Evolutionary conservation across 768 basidiomycete genomes (phyloP).

Genomic region (Boletus reticulatus): DNA sequence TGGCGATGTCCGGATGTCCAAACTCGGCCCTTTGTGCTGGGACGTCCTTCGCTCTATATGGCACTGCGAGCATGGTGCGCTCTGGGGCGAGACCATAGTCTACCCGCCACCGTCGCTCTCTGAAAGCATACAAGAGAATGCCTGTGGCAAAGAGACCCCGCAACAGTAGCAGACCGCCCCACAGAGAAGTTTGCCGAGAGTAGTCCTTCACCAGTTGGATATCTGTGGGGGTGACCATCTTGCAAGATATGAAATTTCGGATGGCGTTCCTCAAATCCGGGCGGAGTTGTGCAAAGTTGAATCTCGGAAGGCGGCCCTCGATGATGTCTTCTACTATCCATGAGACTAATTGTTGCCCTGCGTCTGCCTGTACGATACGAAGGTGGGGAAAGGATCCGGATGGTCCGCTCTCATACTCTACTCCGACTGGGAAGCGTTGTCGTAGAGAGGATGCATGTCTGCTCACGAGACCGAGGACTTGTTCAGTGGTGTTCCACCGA

Average conservation of each 20-base stretch:
- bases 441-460: slow-evolving; percentile 12
- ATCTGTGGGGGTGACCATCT: neutral
- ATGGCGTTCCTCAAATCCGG: slow-evolving; percentile 3
- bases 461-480: slow-evolving; percentile 28
- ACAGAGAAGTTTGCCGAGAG: neutral
- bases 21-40: slow-evolving; percentile 37
- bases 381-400: slow-evolving; percentile 21
- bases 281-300: slow-evolving; percentile 14
- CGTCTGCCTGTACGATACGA: slow-evolving; percentile 19
- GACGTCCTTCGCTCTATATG: slow-evolving; percentile 38
- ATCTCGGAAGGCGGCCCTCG: slow-evolving; percentile 10
- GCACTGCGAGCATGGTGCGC: slow-evolving; percentile 36
- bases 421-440: neutral
- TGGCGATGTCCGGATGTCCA: slow-evolving; percentile 35
- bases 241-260: slow-evolving; percentile 22
- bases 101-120: slow-evolving; percentile 37
- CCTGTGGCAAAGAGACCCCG: slow-evolving; percentile 34
- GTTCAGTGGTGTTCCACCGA: slow-evolving; percentile 33
- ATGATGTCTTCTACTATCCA: slow-evolving; percentile 16
- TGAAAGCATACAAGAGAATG: slow-evolving; percentile 30
- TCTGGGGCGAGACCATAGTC: slow-evolving; percentile 33
- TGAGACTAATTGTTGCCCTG: slow-evolving; percentile 13
- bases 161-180: slow-evolving; percentile 28
- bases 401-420: slow-evolving; percentile 14
- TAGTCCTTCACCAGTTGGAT: slow-evolving; percentile 4